Base-by-base conservation (phyloP, 2,329 filamentous ascomycete genomes). In the Alternaria novae-zelandiae region DNA sequence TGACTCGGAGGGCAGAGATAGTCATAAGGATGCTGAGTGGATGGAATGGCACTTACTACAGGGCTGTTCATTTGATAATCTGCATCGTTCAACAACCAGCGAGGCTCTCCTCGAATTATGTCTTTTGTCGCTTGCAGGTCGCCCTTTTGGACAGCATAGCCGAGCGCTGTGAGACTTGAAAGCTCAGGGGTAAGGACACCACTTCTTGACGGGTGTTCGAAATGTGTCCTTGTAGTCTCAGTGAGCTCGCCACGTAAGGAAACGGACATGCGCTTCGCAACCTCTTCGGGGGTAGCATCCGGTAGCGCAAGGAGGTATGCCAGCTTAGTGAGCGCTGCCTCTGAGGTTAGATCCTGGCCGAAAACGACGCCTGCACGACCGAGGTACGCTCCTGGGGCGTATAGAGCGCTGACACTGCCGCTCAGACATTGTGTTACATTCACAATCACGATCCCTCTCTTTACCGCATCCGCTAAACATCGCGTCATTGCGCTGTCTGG, bases 241-340 rank as follows among this genome's bases (percentile, higher is more conserved):
- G 93, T 97, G 81, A 97, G 88, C 82, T 97, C 94, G 49, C 94
- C 94, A 54, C 93, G 88, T 21, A 97, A 84, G 11, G 91, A 92
- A 23, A 86, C 81, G 7, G 91, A 89, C 88, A 97, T 96, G 65
- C 86, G 85, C 65, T 83, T 84, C 4, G 89, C 86, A 26, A 97
- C 89, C 21, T 92, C 89, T 57, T 86, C 83, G 8, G 87, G 84
- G 0, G 86, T 85, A n/a, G 91, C 83, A 30, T 84, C 85, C 1
- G 91, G 89, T 5, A 88, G 79, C 5, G 92, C 91, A 17, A 97
- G 86, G 4, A 97, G 86, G 78, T 96, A 97, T 2, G 93, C 92
- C 26, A 97, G 86, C 80, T 97, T 97, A 20, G 94, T 96, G 70
- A 97, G 87, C 6, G 94, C 94, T 3, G 93, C 94, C 82, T 97